Conservation (phyloP, 2,329 filamentous ascomycete genomes). For the Cytospora mali region DNA sequence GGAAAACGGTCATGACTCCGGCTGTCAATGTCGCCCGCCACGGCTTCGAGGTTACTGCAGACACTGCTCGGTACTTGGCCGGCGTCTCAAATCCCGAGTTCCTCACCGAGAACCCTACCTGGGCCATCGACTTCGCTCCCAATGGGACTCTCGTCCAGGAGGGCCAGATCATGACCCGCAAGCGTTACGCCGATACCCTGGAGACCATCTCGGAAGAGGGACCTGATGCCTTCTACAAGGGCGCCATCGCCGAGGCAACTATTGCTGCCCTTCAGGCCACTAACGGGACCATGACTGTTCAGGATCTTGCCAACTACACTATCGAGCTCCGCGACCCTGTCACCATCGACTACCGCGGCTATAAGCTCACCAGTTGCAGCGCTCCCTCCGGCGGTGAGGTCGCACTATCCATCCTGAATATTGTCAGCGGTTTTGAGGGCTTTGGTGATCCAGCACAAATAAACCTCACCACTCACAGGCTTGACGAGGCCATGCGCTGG, state of each 20-base stretch:
- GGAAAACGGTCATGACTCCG: slow-evolving; percentile 69
- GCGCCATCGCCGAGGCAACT: slow-evolving; percentile 69
- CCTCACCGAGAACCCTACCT: slow-evolving; percentile 69
- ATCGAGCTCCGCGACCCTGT: slow-evolving; percentile 64
- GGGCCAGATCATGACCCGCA: slow-evolving; percentile 75
- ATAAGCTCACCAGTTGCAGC: slow-evolving; percentile 66
- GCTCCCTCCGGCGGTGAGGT: slow-evolving; percentile 77
- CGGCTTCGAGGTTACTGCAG: slow-evolving; percentile 71
- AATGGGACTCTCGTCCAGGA: slow-evolving; percentile 66
- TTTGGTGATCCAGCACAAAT: slow-evolving; percentile 59
- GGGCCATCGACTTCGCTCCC: slow-evolving; percentile 85
- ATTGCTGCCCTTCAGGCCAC: slow-evolving; percentile 64
- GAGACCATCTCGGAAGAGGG: slow-evolving; percentile 69
- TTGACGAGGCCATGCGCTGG: slow-evolving; percentile 85
- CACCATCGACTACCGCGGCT: slow-evolving; percentile 67
- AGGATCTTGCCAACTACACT: slow-evolving; percentile 73
- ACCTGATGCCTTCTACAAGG: slow-evolving; percentile 69
- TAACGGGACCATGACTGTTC: slow-evolving; percentile 76
- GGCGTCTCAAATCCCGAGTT: slow-evolving; percentile 57
- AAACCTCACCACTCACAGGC: slow-evolving; percentile 70
- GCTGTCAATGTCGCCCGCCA: slow-evolving; percentile 71
- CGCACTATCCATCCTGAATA: slow-evolving; percentile 73
- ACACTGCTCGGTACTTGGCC: slow-evolving; percentile 73
- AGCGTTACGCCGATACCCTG: slow-evolving; percentile 73
- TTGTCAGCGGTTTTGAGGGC: slow-evolving; percentile 68